These are phyloP conservation scores for Aspergillus calidoustus DNA, from an alignment of 2,329 filamentous ascomycete species.

Conservation along the genomic window DNA sequence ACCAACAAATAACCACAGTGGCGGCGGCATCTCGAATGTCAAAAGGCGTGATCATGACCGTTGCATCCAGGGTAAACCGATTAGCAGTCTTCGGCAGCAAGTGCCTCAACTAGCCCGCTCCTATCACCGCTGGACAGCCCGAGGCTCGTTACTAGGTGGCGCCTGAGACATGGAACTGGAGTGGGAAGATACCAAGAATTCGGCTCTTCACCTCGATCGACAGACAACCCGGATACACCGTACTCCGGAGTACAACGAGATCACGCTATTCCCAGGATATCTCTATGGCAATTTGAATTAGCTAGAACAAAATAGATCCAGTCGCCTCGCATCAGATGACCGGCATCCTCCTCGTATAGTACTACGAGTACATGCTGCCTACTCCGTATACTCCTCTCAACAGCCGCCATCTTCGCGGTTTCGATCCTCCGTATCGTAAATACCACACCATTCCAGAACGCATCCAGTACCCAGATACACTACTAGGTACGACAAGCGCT, in stretches of 20 bases:
- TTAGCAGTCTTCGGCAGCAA: neutral
- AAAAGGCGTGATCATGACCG: constrained; percentile 6
- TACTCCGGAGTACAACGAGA: neutral
- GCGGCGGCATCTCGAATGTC: constrained; percentile 4
- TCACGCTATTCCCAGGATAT: neutral
- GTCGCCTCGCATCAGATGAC: neutral
- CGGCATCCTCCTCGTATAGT: neutral
- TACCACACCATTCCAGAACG: neutral
- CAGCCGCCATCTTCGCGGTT: too few species aligned
- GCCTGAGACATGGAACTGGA: neutral
- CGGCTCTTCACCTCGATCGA: neutral
- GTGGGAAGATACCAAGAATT: neutral
- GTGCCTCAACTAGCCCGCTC: neutral
- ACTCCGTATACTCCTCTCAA: neutral
- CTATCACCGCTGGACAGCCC: neutral
- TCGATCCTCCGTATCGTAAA: neutral
- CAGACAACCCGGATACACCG: neutral
- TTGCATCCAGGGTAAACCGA: neutral
- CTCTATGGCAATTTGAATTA: neutral
- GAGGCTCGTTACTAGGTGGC: neutral
- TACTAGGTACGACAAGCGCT: neutral
- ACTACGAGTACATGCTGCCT: neutral
- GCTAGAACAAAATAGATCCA: neutral
- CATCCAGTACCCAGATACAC: neutral
- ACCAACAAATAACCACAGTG: neutral